Evolutionary conservation across 257 asterid species (phyloP).

Genomic region (Coffea eugenioides): DNA sequence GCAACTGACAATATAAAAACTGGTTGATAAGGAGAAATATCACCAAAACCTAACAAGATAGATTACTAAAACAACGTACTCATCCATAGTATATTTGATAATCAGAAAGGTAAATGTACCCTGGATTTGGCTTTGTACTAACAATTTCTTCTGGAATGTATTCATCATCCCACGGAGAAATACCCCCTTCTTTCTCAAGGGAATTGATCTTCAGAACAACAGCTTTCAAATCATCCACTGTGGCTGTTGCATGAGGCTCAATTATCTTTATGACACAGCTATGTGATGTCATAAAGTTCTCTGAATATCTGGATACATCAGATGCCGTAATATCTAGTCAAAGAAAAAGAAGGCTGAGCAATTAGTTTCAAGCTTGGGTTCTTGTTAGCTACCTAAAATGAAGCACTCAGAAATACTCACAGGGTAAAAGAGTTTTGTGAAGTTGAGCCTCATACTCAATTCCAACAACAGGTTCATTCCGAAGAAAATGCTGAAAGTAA

Average conservation of each 20-base stretch:
- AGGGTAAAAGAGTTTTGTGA: constrained; percentile 79
- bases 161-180: constrained; percentile 86
- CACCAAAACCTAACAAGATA: neutral
- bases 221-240: constrained; percentile 63
- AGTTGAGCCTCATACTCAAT: constrained; percentile 90
- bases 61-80: too few relatives aligned
- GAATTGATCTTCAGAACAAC: constrained; percentile 66
- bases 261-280: constrained; percentile 86
- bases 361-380: constrained; percentile 5
- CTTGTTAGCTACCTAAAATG: constrained; percentile 3
- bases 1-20: neutral
- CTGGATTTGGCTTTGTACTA: constrained; percentile 67
- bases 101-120: constrained; percentile 38
- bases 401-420: constrained; percentile 47
- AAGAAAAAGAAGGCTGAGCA: constrained; percentile 17
- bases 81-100: neutral
- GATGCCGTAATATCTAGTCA: constrained; percentile 66
- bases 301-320: constrained; percentile 82
- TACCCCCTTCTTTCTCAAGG: constrained; percentile 52
- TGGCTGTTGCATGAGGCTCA: constrained; percentile 81
- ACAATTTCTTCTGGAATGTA: constrained; percentile 85
- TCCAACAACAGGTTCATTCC: constrained; percentile 93
- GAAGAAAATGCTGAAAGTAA: constrained; percentile 74
- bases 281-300: constrained; percentile 59
- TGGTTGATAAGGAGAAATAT: neutral